Evolutionary conservation across 192 early-diverging fungal species (phyloP), one percentile per base, ranked within the genome.

Genomic region (Coemansia sp.): DNA sequence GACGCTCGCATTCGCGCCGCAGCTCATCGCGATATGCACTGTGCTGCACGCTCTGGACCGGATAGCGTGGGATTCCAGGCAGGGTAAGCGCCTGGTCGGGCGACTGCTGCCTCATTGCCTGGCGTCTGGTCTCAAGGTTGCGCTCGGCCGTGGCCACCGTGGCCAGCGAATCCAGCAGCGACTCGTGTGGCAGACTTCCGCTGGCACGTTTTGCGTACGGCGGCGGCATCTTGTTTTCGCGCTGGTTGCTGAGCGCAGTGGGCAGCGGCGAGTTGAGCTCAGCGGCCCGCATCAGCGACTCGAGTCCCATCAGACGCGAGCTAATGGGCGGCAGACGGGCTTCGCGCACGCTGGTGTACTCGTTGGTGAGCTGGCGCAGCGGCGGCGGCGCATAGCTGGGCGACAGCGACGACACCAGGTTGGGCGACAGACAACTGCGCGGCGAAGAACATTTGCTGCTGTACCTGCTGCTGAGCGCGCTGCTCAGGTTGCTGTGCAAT

Each of bases 1-100:
- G 61, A 11, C 77, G 66, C 68, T 83, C 73, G 61, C 71, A 73
- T 42, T 84, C 82, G 40, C 62, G 67, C 60, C 69, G 61, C 57
- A 84, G 63, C 17, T 72, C 73, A 57, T 73, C 67, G 52, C 73
- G 82, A 56, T 80, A 73, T 0, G 32, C 71, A 8, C 58, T 48
- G 29, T 63, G 67, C 32, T 59, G 57, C 36, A 7, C 30, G 51
- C 48, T 61, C 59, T 25, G 56, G 51, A 12, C 45, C 8, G 5
- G 60, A 32, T n/a, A 59, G 33, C 28, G 63, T 40, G 57, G 10
- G 42, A 45, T 45, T 5, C 7, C 42, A 3, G 42, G 42, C 42
- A 45, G 42, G 14, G 42, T 4, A 16, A 45, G 11, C 42, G 14
- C 10, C 3, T 8, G 17, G 42, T 3, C 14, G 12, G 42, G 42